Base-by-base conservation (phyloP, 1,139 yeast species). In the Geotrichum siamense region DNA sequence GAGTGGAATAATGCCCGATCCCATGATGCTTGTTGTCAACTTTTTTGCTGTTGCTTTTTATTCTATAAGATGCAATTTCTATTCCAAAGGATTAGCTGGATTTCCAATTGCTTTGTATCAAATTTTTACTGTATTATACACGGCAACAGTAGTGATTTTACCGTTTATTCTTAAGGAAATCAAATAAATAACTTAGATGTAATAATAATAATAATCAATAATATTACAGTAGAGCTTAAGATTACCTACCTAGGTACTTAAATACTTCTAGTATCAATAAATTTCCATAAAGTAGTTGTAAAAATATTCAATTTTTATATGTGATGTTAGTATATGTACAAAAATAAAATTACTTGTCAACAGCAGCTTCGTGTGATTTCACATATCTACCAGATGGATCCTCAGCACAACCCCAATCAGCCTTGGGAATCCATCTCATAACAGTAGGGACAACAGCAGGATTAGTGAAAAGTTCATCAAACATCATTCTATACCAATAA, bases 391-490 rank as follows among this genome's bases (percentile, higher is more conserved):
- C 99, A 47, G 95, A 83, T 44, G 99, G 98, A 68, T 91, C 99
- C 57, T 82, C 94, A 62, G 89, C 89, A 71, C 98, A 91, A 53
- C 98, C 98, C 99, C 99, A 91, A 68, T 91, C 98, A 53, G 97
- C 97, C 76, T 93, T 91, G 64, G 99, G 99, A 67, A 91, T 72
- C 99, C 99, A 91, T 76, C 98, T 82, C 96, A 85, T 87, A 51
- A 91, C 98, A 19, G 98, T 91, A 39, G 79, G 70, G 51, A 96
- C 97, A 56, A 95, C 98, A 56, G 95, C 91, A 65, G 79, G 75
- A 57, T 82, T 78, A 48, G 86, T 81, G 81, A 87, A 91, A 58
- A 86, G 70, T 58, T 84, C 93, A 67, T 93, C 98, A 62, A 91
- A 91, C 76, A 87, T 84, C 63, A 82, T 75, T 75, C 99, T 80